Base-by-base conservation (phyloP, 2,329 filamentous ascomycete species). In the Scortechinia acanthostroma region DNA sequence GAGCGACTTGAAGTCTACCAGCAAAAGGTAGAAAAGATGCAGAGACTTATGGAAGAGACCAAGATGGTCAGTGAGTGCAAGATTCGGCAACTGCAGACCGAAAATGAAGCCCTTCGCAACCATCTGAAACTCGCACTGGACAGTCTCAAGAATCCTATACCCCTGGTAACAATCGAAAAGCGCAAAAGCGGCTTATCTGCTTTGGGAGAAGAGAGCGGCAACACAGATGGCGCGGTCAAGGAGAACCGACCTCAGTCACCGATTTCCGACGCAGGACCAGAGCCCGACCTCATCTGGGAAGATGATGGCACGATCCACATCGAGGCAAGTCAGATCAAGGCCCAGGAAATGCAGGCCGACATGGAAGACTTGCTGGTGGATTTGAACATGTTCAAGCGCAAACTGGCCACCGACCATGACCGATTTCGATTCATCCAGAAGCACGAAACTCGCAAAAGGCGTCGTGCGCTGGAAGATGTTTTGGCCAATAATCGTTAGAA, bases 1-100 rank as follows among this genome's bases (percentile, higher is more conserved):
- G 88, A 93, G 61, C 85, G 84, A 53, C 71, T 98, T 20, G 93
- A 97, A 55, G 90, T 95, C 62, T 98, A 97, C 64, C 93, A 98
- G 68, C 82, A 83, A 51, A 87, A 91, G 56, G 93, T 98, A 16
- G 76, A 80, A 42, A 80, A 85, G 46, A 90, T 98, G 86, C 90
- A 97, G 63, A 83, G 91, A 48, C 79, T 95, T 63, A 96, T 96
- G 91, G 91, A 97, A 62, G 93, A 98, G 67, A 86, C 84, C 50
- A 81, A 86, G 48, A 85, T 94, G 62, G 87, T 97, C 14, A 84
- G 87, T 22, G 91, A 97, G 59, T 89, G 86, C 69, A 96, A 95
- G 74, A 95, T 98, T 59, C 83, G 89, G 53, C 88, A 86, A 51
- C 68, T 98, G 45, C 86, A 87, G 61, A 91, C 87, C 1, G 81